phyloP scores from a whole-genome alignment of 768 basidiomycete species.

The Rhodotorula taiwanensis region DNA sequence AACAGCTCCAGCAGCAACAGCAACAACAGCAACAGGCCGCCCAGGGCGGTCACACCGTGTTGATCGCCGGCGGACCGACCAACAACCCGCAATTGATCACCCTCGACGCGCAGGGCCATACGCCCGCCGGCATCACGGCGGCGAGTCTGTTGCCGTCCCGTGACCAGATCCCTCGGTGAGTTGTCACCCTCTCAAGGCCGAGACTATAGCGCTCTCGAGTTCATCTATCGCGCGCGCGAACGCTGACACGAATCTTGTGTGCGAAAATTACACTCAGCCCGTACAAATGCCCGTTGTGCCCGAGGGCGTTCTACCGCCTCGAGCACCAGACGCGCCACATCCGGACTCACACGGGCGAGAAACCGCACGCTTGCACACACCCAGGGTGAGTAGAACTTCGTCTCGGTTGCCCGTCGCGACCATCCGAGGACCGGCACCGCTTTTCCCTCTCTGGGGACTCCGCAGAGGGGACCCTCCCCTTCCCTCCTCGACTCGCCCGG shows the following conservation, averaged over 20 bases:
- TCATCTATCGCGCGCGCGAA: background rate
- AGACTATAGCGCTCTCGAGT: too few relatives aligned
- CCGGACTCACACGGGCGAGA: conserved; percentile 96
- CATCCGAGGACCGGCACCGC: too few relatives aligned
- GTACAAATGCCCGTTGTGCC: conserved; percentile 95
- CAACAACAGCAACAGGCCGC: too few relatives aligned
- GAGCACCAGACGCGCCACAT: conserved; percentile 98
- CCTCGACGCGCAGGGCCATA: conserved; percentile 6
- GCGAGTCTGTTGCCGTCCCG: conserved; percentile 2
- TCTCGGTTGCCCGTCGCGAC: too few relatives aligned
- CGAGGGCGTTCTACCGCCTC: conserved; percentile 88
- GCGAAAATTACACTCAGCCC: too few relatives aligned
- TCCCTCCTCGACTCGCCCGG: background rate
- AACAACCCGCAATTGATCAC: conserved; percentile 3
- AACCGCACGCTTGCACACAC: conserved; percentile 86
- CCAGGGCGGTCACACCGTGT: too few relatives aligned
- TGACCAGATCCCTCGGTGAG: conserved; percentile 6
- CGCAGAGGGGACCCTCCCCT: too few relatives aligned
- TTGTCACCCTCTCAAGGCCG: background rate
- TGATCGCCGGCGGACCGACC: too few relatives aligned
- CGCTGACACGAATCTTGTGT: background rate
- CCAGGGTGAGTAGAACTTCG: conserved; percentile 55
- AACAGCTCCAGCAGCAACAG: too few relatives aligned
- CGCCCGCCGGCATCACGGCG: conserved; percentile 3
- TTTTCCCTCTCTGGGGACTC: background rate